A percentile compares a stretch with the other conserved stretches of the same genome.
Conservation (phyloP, 495 filamentous ascomycete species). For the Tuber calosporum region DNA sequence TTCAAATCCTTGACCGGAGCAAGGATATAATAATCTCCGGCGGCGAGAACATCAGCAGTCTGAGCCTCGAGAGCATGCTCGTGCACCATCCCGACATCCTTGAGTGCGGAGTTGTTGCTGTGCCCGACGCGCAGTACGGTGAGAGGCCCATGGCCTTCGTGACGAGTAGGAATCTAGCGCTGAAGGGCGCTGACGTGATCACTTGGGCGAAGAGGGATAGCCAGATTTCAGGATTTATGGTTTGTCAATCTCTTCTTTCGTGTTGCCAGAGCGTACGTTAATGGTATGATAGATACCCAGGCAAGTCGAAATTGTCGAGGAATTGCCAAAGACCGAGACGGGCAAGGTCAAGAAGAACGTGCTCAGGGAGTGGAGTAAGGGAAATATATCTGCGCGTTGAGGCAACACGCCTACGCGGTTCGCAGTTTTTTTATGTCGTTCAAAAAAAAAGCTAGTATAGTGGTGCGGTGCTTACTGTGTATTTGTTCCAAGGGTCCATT, state of each 20-base stretch:
- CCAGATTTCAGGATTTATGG: conserved; percentile 86
- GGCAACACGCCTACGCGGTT: background rate
- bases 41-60: conserved; percentile 92
- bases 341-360: conserved; percentile 97
- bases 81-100: conserved; percentile 79
- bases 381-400: conserved; percentile 27
- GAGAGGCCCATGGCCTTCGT: conserved; percentile 91
- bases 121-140: conserved; percentile 86
- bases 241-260: background rate
- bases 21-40: conserved; percentile 99
- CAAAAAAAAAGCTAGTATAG: background rate
- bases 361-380: conserved; percentile 76
- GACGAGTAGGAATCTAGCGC: conserved; percentile 52
- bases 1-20: conserved; percentile 85
- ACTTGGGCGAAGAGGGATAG: conserved; percentile 74
- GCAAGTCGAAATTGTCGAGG: conserved; percentile 79
- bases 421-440: background rate
- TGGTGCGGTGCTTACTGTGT: background rate
- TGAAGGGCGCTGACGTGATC: conserved; percentile 68
- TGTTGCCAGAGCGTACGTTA: background rate
- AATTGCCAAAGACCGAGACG: conserved; percentile 93
- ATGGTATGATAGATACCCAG: conserved; percentile 52
- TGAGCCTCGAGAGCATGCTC: conserved; percentile 89
- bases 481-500: background rate
- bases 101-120: conserved; percentile 84